These are phyloP conservation scores for Mortierella sp. DNA, from an alignment of 371 early-diverging fungal genomes.

Conservation along the genomic window DNA sequence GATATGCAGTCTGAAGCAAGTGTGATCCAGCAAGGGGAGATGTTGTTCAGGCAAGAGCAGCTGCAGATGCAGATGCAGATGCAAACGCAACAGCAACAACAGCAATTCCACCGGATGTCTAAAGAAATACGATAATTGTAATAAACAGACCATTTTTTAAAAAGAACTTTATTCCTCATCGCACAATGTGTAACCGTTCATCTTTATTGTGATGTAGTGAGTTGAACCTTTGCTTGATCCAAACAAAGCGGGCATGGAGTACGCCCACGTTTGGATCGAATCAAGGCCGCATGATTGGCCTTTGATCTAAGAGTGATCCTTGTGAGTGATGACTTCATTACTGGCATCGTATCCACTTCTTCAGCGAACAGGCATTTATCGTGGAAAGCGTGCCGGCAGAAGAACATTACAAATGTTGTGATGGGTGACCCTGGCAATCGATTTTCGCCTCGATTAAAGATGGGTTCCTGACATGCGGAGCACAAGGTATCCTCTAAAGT, in stretches of 20 bases:
- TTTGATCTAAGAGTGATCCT: slow-evolving; percentile 60
- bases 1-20: slow-evolving; percentile 17
- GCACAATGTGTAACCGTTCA: neutral
- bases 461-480: slow-evolving; percentile 69
- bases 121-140: neutral
- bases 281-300: slow-evolving; percentile 66
- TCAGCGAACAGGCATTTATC: slow-evolving; percentile 69
- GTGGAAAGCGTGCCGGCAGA: slow-evolving; percentile 83
- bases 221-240: slow-evolving; percentile 62
- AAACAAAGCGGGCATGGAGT: slow-evolving; percentile 69
- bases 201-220: slow-evolving; percentile 12
- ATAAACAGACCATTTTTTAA: neutral
- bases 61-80: slow-evolving; percentile 21
- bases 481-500: slow-evolving; percentile 71
- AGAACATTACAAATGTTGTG: slow-evolving; percentile 70
- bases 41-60: slow-evolving; percentile 29
- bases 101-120: neutral
- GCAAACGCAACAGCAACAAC: slow-evolving; percentile 16
- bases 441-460: slow-evolving; percentile 63
- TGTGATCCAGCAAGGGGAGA: slow-evolving; percentile 29
- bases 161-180: neutral
- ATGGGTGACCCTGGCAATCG: slow-evolving; percentile 20
- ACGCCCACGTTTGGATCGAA: slow-evolving; percentile 62
- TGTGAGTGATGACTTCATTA: slow-evolving; percentile 44
- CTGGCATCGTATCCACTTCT: slow-evolving; percentile 45